Percentiles rank a stretch among this genome's conserved stretches.
phyloP scores from a whole-genome alignment of 139 green algal species.

The Prasinococcaceae sp. region DNA sequence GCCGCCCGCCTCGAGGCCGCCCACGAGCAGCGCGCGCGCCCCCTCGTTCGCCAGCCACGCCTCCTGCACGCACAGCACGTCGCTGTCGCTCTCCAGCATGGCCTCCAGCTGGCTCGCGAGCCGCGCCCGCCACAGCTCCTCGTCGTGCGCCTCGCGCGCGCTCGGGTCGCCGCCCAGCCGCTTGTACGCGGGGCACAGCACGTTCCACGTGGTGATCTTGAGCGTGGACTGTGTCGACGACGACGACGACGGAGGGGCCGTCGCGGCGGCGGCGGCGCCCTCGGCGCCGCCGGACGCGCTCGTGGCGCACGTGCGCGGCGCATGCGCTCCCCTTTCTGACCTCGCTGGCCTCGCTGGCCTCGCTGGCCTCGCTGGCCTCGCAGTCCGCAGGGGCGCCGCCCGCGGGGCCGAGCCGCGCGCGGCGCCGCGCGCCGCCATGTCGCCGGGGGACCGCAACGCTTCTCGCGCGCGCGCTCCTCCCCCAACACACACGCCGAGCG shows the following conservation, averaged over 20 bases:
- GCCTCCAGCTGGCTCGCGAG: not conserved
- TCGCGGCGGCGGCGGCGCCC: not conserved
- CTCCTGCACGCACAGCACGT: slow-evolving; percentile 17
- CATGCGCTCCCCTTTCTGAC: no score
- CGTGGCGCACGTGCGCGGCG: no score
- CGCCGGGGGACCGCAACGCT: no score
- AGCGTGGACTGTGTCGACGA: not conserved
- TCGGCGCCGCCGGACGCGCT: no score
- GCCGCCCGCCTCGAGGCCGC: slow-evolving; percentile 1
- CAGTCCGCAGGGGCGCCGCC: no score
- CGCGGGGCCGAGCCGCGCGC: no score
- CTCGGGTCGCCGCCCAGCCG: not conserved
- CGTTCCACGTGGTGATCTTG: slow-evolving; percentile 6
- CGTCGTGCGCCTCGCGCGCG: slow-evolving; percentile 1
- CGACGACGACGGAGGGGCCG: no score
- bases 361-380: not conserved
- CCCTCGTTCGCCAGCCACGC: slow-evolving; percentile 16
- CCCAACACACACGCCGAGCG: no score
- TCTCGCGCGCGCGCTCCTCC: no score
- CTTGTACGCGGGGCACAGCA: slow-evolving; percentile 4
- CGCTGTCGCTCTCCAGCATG: not conserved
- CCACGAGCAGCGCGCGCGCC: slow-evolving; percentile 4
- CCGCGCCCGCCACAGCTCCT: not conserved
- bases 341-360: not conserved
- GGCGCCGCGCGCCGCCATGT: no score